These are phyloP conservation scores for Gossypium arboreum DNA, from an alignment of 345 rosid species.

Conservation along the genomic window DNA sequence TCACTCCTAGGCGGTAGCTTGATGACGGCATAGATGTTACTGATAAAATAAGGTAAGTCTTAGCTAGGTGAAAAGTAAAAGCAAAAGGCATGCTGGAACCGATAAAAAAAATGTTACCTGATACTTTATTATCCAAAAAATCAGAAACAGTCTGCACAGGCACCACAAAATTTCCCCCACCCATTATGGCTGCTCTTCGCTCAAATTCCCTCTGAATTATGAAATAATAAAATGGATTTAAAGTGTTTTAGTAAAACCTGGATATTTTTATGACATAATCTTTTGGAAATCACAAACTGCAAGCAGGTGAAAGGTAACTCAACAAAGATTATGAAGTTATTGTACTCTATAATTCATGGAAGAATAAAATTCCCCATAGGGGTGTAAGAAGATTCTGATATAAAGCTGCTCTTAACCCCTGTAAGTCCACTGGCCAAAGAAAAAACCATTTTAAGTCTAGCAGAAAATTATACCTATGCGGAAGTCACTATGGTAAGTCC, in stretches of 20 bases:
- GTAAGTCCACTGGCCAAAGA: background rate
- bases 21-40: slow-evolving; percentile 73
- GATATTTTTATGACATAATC: background rate
- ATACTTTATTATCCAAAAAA: slow-evolving; percentile 66
- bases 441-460: background rate
- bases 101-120: slow-evolving; percentile 42
- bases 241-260: slow-evolving; percentile 1
- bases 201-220: slow-evolving; percentile 78
- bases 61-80: slow-evolving; percentile 9
- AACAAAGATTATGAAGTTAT: background rate
- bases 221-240: slow-evolving; percentile 12
- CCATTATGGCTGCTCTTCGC: slow-evolving; percentile 78
- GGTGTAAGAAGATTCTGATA: background rate
- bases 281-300: background rate
- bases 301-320: background rate
- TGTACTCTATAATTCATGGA: background rate
- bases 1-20: slow-evolving; percentile 88
- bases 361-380: background rate
- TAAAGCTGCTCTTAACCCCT: background rate
- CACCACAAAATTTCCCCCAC: slow-evolving; percentile 76
- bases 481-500: background rate
- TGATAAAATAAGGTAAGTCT: slow-evolving; percentile 34
- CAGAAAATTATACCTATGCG: background rate
- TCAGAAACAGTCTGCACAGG: slow-evolving; percentile 88
- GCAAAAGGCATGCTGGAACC: background rate